Conservation (phyloP, 208 protist species). For the Leishmania gerbilli region DNA sequence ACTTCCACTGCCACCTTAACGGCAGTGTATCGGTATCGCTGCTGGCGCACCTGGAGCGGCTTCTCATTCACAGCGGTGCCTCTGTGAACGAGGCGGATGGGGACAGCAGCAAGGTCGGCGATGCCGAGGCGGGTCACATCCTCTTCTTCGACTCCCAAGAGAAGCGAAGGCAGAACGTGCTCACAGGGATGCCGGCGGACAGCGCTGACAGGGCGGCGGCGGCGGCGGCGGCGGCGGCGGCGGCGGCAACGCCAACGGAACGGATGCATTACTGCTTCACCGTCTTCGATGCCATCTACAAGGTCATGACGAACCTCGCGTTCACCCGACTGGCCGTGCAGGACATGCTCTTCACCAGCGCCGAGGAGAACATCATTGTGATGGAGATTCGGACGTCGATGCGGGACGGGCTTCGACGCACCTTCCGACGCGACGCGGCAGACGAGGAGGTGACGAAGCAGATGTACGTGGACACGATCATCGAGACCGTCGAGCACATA, state of each 20-base stretch:
- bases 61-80: constrained; percentile 20
- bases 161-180: constrained; percentile 23
- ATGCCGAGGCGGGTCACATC: not conserved
- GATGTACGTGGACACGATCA: constrained; percentile 54
- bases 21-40: constrained; percentile 67
- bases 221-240: not conserved
- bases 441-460: constrained; percentile 38
- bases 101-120: not conserved
- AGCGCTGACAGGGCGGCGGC: not conserved
- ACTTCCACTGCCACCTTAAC: constrained; percentile 81
- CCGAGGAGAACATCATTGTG: constrained; percentile 62
- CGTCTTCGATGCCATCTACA: constrained; percentile 84
- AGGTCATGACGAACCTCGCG: constrained; percentile 67
- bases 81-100: not conserved
- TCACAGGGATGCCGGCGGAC: constrained; percentile 4
- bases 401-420: constrained; percentile 50
- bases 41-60: constrained; percentile 50
- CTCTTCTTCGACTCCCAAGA: constrained; percentile 37
- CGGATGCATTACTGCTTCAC: constrained; percentile 82
- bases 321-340: constrained; percentile 82
- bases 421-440: constrained; percentile 3
- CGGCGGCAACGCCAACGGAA: constrained; percentile 22
- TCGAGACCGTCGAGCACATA: constrained; percentile 64
- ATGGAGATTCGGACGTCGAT: constrained; percentile 88
- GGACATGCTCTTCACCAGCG: constrained; percentile 74